Conservation (phyloP, 2,329 filamentous ascomycete species). For the Colletotrichum abscissum region DNA sequence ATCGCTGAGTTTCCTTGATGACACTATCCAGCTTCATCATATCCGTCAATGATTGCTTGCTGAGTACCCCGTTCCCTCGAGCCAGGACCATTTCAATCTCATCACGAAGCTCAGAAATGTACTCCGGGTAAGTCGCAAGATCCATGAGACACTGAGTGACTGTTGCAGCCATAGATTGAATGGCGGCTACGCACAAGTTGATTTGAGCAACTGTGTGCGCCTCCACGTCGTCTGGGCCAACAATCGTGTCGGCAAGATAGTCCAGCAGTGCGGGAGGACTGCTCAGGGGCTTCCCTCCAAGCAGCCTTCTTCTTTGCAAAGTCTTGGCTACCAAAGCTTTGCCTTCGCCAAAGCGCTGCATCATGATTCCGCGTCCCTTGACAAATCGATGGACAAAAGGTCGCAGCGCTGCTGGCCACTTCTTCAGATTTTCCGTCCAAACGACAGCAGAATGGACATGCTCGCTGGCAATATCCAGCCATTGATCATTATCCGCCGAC, state of each 20-base stretch:
- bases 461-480: background rate
- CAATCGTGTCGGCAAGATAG: no score
- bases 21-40: no score
- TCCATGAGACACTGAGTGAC: constrained; percentile 10
- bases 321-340: background rate
- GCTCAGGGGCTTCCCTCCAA: no score
- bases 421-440: background rate
- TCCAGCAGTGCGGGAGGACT: no score
- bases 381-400: background rate
- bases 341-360: background rate
- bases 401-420: background rate
- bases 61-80: no score
- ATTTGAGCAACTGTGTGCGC: background rate
- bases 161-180: constrained; percentile 3
- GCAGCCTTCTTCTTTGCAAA: no score
- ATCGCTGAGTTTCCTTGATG: no score
- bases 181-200: constrained; percentile 2
- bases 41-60: no score
- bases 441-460: constrained; percentile 1
- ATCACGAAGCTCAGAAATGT: background rate
- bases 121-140: background rate
- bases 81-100: no score
- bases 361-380: constrained; percentile 2
- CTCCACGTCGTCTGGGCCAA: background rate
- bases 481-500: no score